phyloP scores from a whole-genome alignment of 75 land plant species.

The Azolla pinnata region DNA sequence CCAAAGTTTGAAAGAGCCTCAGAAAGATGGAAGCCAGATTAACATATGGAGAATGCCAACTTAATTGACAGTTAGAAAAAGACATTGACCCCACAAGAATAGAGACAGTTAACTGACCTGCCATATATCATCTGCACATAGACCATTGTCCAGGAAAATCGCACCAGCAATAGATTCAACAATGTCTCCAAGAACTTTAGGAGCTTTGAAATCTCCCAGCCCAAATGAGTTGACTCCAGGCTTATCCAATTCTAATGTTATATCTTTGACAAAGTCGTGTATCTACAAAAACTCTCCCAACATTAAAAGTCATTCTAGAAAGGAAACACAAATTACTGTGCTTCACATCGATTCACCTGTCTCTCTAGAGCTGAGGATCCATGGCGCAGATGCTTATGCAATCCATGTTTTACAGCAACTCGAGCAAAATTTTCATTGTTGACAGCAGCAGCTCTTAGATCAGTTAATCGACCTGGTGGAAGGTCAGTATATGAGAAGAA shows the following conservation, averaged over 20 bases:
- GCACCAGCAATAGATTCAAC: conserved; percentile 98
- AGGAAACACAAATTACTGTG: neutral
- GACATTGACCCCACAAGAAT: too few relatives aligned
- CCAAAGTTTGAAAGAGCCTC: neutral
- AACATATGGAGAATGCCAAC: conserved; percentile 4
- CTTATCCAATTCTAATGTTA: conserved; percentile 66
- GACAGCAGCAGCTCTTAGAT: conserved; percentile 96
- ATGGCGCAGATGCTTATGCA: conserved; percentile 91
- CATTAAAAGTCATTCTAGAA: neutral
- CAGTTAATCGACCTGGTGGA: conserved; percentile 95
- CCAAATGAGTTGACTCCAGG: conserved; percentile 98
- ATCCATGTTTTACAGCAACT: conserved; percentile 85
- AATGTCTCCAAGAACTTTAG: conserved; percentile 99
- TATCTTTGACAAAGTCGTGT: conserved; percentile 93
- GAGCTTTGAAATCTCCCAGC: conserved; percentile 96
- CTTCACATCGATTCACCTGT: conserved; percentile 47
- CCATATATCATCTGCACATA: conserved; percentile 74
- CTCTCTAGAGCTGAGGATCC: conserved; percentile 90
- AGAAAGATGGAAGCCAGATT: conserved; percentile 2
- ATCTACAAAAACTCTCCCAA: conserved; percentile 40
- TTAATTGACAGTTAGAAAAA: too few relatives aligned
- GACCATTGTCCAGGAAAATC: conserved; percentile 75
- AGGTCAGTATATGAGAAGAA: conserved; percentile 87
- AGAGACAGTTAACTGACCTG: conserved; percentile 61
- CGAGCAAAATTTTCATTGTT: conserved; percentile 99